These are phyloP conservation scores for Uronychia setigera DNA, from an alignment of 73 alveolate species.

Conservation along the genomic window DNA sequence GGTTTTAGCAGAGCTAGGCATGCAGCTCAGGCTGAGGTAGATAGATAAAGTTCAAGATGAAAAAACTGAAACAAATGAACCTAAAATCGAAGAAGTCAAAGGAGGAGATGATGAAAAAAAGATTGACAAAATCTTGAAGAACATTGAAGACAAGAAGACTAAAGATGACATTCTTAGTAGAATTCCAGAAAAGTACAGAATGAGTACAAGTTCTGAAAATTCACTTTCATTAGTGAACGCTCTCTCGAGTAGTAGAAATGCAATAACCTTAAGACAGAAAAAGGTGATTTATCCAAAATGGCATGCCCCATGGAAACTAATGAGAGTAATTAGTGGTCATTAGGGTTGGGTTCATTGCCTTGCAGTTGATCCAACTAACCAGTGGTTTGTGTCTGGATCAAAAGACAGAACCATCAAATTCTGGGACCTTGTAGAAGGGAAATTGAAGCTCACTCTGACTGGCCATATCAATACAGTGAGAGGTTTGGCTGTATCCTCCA, in stretches of 20 bases:
- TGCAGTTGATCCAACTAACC: conserved; percentile 97
- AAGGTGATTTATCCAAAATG: conserved; percentile 88
- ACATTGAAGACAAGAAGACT: conserved; percentile 9
- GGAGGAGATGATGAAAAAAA: conserved; percentile 3
- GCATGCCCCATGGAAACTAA: conserved; percentile 99
- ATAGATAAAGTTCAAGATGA: not conserved
- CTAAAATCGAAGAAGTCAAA: conserved; percentile 10
- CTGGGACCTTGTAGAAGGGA: conserved; percentile 99
- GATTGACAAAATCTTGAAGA: not conserved
- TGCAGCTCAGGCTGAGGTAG: not conserved
- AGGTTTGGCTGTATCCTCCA: conserved; percentile 63
- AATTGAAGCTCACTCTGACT: conserved; percentile 92
- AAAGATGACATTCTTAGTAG: not conserved
- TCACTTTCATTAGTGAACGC: conserved; percentile 44
- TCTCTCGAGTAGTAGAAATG: conserved; percentile 16
- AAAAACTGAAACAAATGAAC: not conserved
- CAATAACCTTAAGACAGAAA: conserved; percentile 53
- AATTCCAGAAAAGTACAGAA: conserved; percentile 30
- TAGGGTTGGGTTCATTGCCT: conserved; percentile 98
- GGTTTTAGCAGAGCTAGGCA: conserved; percentile 36
- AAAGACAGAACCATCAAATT: conserved; percentile 98
- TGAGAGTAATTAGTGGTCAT: conserved; percentile 98
- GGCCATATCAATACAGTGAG: conserved; percentile 98
- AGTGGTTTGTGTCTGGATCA: conserved; percentile 98
- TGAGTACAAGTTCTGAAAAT: conserved; percentile 1